Percentiles rank a stretch among this genome's conserved stretches.
Conservation (phyloP, 371 early-diverging fungal species). For the Lichtheimia ornata region DNA sequence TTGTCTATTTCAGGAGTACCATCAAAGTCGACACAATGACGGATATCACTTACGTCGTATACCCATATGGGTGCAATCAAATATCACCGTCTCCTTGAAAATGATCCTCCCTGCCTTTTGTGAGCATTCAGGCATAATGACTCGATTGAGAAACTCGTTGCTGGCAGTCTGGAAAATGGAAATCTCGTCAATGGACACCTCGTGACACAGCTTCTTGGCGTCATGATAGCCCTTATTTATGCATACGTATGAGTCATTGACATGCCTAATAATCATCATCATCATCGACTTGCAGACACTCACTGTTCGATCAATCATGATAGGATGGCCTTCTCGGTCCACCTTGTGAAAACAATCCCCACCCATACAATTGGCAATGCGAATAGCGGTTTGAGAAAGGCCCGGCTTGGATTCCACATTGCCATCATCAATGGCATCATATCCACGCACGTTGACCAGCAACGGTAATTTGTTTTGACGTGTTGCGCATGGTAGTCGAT, state of each 20-base stretch:
- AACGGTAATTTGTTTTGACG: conserved; percentile 63
- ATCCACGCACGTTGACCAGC: conserved; percentile 73
- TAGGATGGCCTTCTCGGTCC: conserved; percentile 77
- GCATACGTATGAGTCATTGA: background rate
- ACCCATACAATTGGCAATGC: conserved; percentile 64
- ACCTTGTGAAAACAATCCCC: conserved; percentile 82
- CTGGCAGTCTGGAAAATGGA: conserved; percentile 69
- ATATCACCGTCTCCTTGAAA: conserved; percentile 76
- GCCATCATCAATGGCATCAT: conserved; percentile 58
- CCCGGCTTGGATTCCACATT: conserved; percentile 62
- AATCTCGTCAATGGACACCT: conserved; percentile 60
- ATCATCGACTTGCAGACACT: conserved; percentile 10
- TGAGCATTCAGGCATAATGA: conserved; percentile 70
- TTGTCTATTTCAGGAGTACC: background rate
- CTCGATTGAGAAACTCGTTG: conserved; percentile 72
- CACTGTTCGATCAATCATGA: conserved; percentile 80
- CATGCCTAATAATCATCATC: background rate
- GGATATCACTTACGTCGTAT: conserved; percentile 52
- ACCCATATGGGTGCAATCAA: conserved; percentile 78
- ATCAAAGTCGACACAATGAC: background rate
- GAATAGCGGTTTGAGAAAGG: conserved; percentile 62
- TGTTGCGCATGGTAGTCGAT: conserved; percentile 65
- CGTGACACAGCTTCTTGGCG: conserved; percentile 65
- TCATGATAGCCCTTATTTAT: conserved; percentile 64
- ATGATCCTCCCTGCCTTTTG: conserved; percentile 65